Conservation (phyloP, 441 rosid species). For the Raphanus hybrid region DNA sequence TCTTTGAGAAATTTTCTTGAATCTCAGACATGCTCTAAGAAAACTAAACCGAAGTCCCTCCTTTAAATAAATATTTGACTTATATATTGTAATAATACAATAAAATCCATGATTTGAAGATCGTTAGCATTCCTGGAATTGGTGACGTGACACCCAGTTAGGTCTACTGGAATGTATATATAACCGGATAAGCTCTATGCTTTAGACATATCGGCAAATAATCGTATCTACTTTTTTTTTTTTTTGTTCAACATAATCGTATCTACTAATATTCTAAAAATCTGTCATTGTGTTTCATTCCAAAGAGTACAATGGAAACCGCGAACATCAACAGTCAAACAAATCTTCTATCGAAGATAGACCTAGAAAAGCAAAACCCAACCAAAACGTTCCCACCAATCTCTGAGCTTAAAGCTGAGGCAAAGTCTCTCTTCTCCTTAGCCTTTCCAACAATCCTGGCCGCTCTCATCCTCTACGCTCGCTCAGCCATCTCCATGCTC, state of each 20-base stretch:
- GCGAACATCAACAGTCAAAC: slow-evolving; percentile 14
- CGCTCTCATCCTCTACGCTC: slow-evolving; percentile 83
- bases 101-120: not conserved
- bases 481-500: slow-evolving; percentile 87
- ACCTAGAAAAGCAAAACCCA: slow-evolving; percentile 36
- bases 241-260: not conserved
- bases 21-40: not conserved
- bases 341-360: slow-evolving; percentile 36
- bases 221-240: not conserved
- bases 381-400: slow-evolving; percentile 28
- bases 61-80: not conserved
- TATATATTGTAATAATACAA: not conserved
- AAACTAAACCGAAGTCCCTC: not conserved
- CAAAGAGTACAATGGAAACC: slow-evolving; percentile 32
- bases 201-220: not conserved
- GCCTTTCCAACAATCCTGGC: slow-evolving; percentile 87
- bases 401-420: slow-evolving; percentile 54
- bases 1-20: not conserved
- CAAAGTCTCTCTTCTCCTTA: slow-evolving; percentile 68
- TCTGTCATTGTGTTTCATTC: not conserved
- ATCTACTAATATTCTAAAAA: not conserved
- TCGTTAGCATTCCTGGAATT: not conserved
- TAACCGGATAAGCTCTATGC: not conserved
- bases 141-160: not conserved
- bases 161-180: slow-evolving; percentile 10